Conservation (phyloP, 1,139 yeast genomes). For the Candida sojae region DNA sequence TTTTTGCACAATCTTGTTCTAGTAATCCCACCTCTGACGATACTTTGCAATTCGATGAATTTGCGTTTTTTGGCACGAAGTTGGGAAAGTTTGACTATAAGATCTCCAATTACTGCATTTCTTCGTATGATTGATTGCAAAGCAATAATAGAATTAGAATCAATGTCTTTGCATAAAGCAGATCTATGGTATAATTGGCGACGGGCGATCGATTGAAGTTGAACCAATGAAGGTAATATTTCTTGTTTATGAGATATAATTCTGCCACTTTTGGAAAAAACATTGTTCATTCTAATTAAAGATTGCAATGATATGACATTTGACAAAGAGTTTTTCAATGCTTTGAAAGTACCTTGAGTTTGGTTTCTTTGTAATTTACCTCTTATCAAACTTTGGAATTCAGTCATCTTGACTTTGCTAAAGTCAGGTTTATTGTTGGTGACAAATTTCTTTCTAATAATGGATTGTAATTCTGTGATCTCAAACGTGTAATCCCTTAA, state of each 20-base stretch:
- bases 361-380: slow-evolving; percentile 24
- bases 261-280: slow-evolving; percentile 23
- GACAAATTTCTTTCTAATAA: slow-evolving; percentile 29
- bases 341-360: slow-evolving; percentile 7
- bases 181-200: slow-evolving; percentile 24
- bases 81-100: slow-evolving; percentile 18
- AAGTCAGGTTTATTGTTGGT: slow-evolving; percentile 18
- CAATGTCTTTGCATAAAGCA: slow-evolving; percentile 17
- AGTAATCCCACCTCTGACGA: slow-evolving; percentile 53
- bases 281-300: slow-evolving; percentile 25
- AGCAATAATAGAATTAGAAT: slow-evolving; percentile 20
- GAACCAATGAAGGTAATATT: slow-evolving; percentile 26
- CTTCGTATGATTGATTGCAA: slow-evolving; percentile 42
- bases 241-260: slow-evolving; percentile 23
- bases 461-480: slow-evolving; percentile 39
- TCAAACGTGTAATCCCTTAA: slow-evolving; percentile 27
- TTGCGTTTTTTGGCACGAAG: slow-evolving; percentile 16
- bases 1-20: slow-evolving; percentile 48
- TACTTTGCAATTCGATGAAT: slow-evolving; percentile 48
- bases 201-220: slow-evolving; percentile 40
- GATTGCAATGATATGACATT: slow-evolving; percentile 29
- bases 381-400: slow-evolving; percentile 31
- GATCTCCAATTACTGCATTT: slow-evolving; percentile 22
- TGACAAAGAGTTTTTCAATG: slow-evolving; percentile 11
- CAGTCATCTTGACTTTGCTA: slow-evolving; percentile 9